Percentiles rank a stretch among this genome's conserved stretches.
phyloP scores from a whole-genome alignment of 768 basidiomycete genomes.

The Auricularia cornea region DNA sequence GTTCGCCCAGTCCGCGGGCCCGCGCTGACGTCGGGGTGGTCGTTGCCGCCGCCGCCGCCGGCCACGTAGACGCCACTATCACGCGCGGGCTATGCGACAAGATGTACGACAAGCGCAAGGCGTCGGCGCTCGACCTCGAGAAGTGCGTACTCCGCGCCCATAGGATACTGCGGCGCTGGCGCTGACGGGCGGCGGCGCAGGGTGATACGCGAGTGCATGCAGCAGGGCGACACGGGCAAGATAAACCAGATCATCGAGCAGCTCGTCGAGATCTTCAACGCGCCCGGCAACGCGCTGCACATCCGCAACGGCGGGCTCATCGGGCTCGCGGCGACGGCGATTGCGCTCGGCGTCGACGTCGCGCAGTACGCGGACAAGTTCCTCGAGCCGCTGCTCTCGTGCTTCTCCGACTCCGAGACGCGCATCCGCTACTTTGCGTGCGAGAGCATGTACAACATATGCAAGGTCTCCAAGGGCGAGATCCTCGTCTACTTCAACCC shows the following conservation, averaged over 20 bases:
- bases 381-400: constrained; percentile 76
- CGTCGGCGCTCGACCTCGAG: constrained; percentile 91
- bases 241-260: constrained; percentile 89
- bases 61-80: constrained; percentile 64
- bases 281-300: constrained; percentile 72
- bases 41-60: too few relatives aligned
- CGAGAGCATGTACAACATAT: constrained; percentile 97
- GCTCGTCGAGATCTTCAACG: constrained; percentile 88
- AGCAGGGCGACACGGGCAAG: constrained; percentile 69
- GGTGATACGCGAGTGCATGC: constrained; percentile 72
- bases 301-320: constrained; percentile 92
- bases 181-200: constrained; percentile 13
- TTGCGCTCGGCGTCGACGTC: constrained; percentile 88
- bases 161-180: neutral
- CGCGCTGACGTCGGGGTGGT: neutral
- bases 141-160: constrained; percentile 45
- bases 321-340: constrained; percentile 93
- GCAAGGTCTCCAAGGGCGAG: constrained; percentile 94
- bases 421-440: constrained; percentile 96
- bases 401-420: constrained; percentile 92
- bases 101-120: constrained; percentile 94
- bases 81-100: constrained; percentile 82
- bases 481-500: constrained; percentile 96
- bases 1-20: neutral
- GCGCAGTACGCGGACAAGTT: constrained; percentile 94